Percentiles rank a stretch among this genome's conserved stretches.
Evolutionary conservation across 352 stramenopile species (phyloP).

Genomic region (Globisporangium barbulae): DNA sequence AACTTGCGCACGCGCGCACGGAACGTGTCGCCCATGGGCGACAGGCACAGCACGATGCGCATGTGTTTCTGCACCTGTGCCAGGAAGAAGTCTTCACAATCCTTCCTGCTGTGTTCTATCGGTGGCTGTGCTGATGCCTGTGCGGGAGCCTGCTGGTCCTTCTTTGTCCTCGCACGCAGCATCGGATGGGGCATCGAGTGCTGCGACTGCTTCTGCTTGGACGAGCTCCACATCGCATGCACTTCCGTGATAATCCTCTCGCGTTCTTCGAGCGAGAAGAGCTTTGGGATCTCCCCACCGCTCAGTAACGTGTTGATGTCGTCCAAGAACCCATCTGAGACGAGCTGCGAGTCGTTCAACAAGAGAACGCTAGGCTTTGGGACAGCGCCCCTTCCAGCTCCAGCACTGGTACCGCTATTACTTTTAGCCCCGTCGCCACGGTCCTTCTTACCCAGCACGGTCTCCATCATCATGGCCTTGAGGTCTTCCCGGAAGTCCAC

Average conservation of each 20-base stretch:
- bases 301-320: conserved; percentile 90
- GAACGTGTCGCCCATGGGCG: conserved; percentile 78
- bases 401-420: neutral
- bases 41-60: conserved; percentile 92
- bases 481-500: conserved; percentile 88
- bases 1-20: conserved; percentile 88
- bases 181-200: neutral
- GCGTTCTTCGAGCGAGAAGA: conserved; percentile 83
- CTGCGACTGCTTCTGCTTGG: neutral
- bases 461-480: conserved; percentile 56
- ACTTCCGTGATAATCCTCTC: conserved; percentile 77
- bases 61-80: conserved; percentile 74
- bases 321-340: conserved; percentile 81
- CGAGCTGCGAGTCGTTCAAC: conserved; percentile 81
- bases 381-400: neutral
- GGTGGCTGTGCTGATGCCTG: neutral
- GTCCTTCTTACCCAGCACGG: conserved; percentile 31
- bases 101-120: conserved; percentile 44
- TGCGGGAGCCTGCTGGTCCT: neutral
- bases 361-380: conserved; percentile 60
- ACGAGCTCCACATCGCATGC: conserved; percentile 26
- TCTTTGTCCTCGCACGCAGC: conserved; percentile 4
- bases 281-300: conserved; percentile 79
- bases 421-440: neutral
- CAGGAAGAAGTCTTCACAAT: conserved; percentile 84